Percentiles rank a stretch among this genome's conserved stretches.
These are phyloP conservation scores for Pythium phragmiticola DNA, from an alignment of 352 stramenopile species.

Conservation along the genomic window DNA sequence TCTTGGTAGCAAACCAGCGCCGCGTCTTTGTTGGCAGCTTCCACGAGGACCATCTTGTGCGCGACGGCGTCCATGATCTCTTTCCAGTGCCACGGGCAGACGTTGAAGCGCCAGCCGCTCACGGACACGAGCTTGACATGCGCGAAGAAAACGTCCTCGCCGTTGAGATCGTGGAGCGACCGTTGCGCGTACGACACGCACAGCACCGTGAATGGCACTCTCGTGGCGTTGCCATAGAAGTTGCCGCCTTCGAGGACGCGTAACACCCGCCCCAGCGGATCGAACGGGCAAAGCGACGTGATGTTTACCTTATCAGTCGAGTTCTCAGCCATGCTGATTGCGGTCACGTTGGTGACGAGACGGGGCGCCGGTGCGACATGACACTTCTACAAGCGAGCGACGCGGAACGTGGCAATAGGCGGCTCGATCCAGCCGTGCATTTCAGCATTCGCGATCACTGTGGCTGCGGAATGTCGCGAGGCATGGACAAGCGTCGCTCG, in stretches of 20 bases:
- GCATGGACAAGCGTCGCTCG: slow-evolving; percentile 2
- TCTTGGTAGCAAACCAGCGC: slow-evolving; percentile 12
- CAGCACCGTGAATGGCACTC: slow-evolving; percentile 1
- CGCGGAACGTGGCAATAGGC: slow-evolving; percentile 5
- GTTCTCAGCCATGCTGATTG: neutral
- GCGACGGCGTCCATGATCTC: slow-evolving; percentile 3
- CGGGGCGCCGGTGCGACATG: slow-evolving; percentile 2
- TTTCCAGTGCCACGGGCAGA: slow-evolving; percentile 7
- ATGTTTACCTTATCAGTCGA: neutral
- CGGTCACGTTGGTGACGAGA: slow-evolving; percentile 1
- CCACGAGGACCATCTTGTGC: neutral
- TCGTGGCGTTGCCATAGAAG: slow-evolving; percentile 6
- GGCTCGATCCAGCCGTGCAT: slow-evolving; percentile 7
- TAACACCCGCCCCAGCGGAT: neutral
- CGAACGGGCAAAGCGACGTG: neutral
- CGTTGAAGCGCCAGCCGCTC: slow-evolving; percentile 14
- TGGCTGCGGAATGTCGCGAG: neutral
- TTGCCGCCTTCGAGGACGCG: slow-evolving; percentile 17
- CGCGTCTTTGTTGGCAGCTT: neutral
- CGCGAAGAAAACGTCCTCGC: slow-evolving; percentile 2
- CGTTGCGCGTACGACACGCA: slow-evolving; percentile 17
- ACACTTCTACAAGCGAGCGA: neutral
- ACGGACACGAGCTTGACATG: slow-evolving; percentile 6
- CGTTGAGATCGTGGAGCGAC: slow-evolving; percentile 17
- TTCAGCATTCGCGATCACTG: slow-evolving; percentile 1